These are phyloP conservation scores for Tuber calosporum DNA, from an alignment of 495 filamentous ascomycete species.

Conservation along the genomic window DNA sequence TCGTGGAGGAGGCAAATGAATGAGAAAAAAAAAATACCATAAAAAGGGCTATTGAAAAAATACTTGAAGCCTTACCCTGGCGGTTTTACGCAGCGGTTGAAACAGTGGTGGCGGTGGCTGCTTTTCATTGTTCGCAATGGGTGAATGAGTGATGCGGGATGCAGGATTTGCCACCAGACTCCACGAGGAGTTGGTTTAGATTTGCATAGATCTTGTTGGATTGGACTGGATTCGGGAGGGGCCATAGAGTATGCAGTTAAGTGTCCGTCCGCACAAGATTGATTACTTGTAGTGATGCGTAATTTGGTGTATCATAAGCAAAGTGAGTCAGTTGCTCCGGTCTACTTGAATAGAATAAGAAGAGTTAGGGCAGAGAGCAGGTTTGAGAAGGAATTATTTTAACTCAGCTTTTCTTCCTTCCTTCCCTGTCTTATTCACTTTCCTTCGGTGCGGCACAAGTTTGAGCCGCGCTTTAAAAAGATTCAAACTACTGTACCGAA, in stretches of 20 bases:
- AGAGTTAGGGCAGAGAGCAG: background rate
- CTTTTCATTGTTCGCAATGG: background rate
- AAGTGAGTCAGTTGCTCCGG: background rate
- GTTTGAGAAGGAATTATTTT: background rate
- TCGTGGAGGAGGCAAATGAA: background rate
- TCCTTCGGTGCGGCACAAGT: background rate
- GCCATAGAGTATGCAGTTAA: background rate
- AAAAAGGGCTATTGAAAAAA: background rate
- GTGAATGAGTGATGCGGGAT: background rate
- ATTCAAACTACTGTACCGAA: background rate
- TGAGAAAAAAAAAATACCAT: background rate
- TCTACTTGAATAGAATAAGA: background rate
- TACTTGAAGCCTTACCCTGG: background rate
- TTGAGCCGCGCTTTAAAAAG: background rate
- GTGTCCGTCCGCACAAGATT: background rate
- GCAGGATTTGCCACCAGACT: background rate
- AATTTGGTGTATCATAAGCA: background rate
- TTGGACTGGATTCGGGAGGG: background rate
- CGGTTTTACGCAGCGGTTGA: background rate
- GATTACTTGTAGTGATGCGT: background rate
- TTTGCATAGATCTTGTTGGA: background rate
- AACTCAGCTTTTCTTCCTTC: background rate
- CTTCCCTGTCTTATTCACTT: background rate
- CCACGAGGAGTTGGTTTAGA: background rate
- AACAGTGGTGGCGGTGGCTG: background rate